Base-by-base conservation (phyloP, 495 filamentous ascomycete species). In the Aspergillus hancockii region DNA sequence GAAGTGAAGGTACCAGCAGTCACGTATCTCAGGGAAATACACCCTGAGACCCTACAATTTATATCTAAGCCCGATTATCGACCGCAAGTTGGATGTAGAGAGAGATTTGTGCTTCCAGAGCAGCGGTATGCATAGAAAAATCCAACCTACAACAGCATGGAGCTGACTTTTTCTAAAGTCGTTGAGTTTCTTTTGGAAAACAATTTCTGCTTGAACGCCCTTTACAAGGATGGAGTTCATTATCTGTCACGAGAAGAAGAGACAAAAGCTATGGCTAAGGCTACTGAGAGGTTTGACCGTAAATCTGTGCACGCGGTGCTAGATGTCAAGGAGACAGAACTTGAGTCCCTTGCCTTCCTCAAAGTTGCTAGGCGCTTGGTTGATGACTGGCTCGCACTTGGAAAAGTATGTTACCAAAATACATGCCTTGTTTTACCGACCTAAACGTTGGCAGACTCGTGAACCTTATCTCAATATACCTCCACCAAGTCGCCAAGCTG, bases 241-340 rank as follows among this genome's bases (percentile, higher is more conserved):
- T 94, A 93, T 68, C 71, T 96, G 6, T 90, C 87, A 23, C 79
- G 82, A 43, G 72, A 80, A 7, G 91, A 93, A 64, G 85, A 87
- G 54, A 64, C 70, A 3, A 40, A 65, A 30, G 79, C 81, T 5
- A 64, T 73, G 12, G 46, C 63, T 13, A 65, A 57, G 53, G 69
- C 63, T 6, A 30, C 41, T 2, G 61, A 65, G 47, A 63, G 53
- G 55, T 75, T 67, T 38, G 67, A 73, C 16, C 73, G 64, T 12
- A 67, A 78, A 13, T 65, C 75, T 9, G 18, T 49, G 0, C 36
- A 14, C 8, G 49, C 41, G 6, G 77, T 83, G 49, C 63, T 88
- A 12, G 70, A 79, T n/a, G 72, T 87, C 31, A 77, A 78, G n/a
- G 69, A 75, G 3, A 72, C 79, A 16, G 83, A 90, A 40, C 61